A percentile compares a stretch with the other conserved stretches of the same genome.
Conservation (phyloP, 805 yeast species). For the Saturnispora besseyi region DNA sequence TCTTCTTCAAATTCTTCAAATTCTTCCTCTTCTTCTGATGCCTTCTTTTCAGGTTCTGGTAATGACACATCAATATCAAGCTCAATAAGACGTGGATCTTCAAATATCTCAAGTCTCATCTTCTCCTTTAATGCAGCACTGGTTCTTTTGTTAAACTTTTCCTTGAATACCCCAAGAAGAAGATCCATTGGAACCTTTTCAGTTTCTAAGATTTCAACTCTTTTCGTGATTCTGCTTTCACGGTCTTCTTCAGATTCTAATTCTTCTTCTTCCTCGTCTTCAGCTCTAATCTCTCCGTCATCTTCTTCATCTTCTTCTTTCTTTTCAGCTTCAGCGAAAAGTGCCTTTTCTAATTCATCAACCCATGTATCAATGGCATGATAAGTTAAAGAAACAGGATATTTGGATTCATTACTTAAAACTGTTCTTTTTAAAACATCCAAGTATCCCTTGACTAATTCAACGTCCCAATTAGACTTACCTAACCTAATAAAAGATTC, state of each 20-base stretch:
- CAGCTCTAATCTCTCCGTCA: constrained; percentile 29
- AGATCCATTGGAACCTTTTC: constrained; percentile 40
- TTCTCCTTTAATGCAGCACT: constrained; percentile 59
- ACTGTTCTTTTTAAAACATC: constrained; percentile 24
- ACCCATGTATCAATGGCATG: constrained; percentile 77
- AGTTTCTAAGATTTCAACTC: constrained; percentile 13
- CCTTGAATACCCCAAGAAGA: constrained; percentile 53
- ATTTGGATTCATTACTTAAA: constrained; percentile 47
- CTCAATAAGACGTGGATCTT: constrained; percentile 49
- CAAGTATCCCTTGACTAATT: constrained; percentile 38
- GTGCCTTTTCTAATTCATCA: constrained; percentile 71
- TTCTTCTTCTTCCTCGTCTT: constrained; percentile 30
- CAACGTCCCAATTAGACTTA: constrained; percentile 44
- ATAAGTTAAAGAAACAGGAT: constrained; percentile 70
- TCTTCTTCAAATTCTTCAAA: constrained; percentile 13
- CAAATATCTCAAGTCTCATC: constrained; percentile 55
- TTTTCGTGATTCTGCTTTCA: constrained; percentile 14
- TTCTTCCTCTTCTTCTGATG: constrained; percentile 14
- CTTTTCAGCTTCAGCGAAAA: constrained; percentile 41
- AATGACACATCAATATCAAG: constrained; percentile 47
- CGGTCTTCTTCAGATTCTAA: constrained; percentile 7
- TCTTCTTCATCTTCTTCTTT: constrained; percentile 39
- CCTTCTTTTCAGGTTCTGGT: constrained; percentile 13
- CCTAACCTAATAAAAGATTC: constrained; percentile 53
- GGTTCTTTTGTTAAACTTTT: constrained; percentile 37